Conservation (phyloP, 805 yeast genomes). For the Wickerhamomyces mucosus region DNA sequence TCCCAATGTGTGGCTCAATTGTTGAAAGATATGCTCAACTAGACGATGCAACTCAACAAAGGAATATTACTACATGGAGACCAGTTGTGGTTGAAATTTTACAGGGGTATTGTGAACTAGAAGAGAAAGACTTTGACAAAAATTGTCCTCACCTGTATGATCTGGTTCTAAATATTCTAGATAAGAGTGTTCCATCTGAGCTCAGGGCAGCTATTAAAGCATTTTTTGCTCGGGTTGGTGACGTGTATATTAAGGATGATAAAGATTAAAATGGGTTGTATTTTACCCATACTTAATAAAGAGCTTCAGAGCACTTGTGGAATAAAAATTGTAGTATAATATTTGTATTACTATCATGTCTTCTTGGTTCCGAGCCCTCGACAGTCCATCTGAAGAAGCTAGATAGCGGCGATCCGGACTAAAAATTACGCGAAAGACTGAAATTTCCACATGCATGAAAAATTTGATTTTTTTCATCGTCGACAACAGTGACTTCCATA, state of each 20-base stretch:
- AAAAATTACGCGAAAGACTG: no score
- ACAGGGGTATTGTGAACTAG: slow-evolving; percentile 73
- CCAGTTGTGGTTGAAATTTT: slow-evolving; percentile 87
- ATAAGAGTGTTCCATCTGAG: slow-evolving; percentile 52
- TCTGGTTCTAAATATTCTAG: slow-evolving; percentile 47
- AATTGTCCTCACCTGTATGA: slow-evolving; percentile 54
- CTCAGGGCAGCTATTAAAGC: slow-evolving; percentile 50
- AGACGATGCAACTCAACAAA: slow-evolving; percentile 65
- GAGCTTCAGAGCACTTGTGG: no score
- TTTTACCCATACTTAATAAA: no score
- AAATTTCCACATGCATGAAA: no score
- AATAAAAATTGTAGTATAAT: no score
- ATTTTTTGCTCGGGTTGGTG: slow-evolving; percentile 50
- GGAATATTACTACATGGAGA: slow-evolving; percentile 78
- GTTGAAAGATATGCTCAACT: slow-evolving; percentile 60
- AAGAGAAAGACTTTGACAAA: slow-evolving; percentile 55
- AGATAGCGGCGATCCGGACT: no score
- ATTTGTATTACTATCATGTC: no score
- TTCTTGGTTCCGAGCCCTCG: no score
- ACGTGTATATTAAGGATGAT: slow-evolving; percentile 27
- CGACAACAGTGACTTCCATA: no score
- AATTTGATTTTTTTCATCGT: no score
- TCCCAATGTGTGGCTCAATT: slow-evolving; percentile 65
- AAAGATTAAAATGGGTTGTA: slow-evolving; percentile 2
- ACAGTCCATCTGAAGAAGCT: no score